Base-by-base conservation (phyloP, 2,329 filamentous ascomycete species). In the Ophiocordyceps camponoti-floridani region DNA sequence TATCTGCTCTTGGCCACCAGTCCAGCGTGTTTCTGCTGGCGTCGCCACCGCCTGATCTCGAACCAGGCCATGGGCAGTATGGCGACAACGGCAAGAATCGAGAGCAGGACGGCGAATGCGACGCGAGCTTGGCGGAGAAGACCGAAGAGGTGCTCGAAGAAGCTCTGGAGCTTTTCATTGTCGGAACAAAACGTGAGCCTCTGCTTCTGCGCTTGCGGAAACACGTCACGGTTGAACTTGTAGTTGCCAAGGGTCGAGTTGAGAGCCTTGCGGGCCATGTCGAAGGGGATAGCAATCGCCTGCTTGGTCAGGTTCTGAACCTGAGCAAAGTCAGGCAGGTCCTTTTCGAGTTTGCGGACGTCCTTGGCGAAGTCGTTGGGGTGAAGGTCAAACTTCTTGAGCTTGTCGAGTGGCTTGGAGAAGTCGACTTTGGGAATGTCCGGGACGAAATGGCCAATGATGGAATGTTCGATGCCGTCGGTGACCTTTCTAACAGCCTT, bases 181-280 rank as follows among this genome's bases (percentile, higher is more conserved):
- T 86, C 77, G 40, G 85, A 85, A 67, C 91, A 98, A 65, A 98
- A 96, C 1, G 73, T 80, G 44, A 98, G 69, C 35, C 77, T 67
- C 60, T 93, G 73, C 65, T 94, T 94, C 53, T 80, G 66, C 1
- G 91, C 87, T 3, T 94, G 72, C 0, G 88, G 86, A 53, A 98
- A 89, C 10, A 82, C 62, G 12, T 75, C 74, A 14, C 78, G 72
- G 57, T 95, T 77, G 58, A 96, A 94, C 30, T 69, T 72, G 68
- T 87, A 96, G 49, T 67, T 72, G 43, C 77, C 73, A 54, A 91
- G 73, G 31, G 72, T 78, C 13, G 78, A 64, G 51, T 86, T 82
- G 54, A 98, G 73, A 42, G 82, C 66, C 49, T 69, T 65, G 53
- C 83, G 84, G 54, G 95, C 76, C 48, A 85, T 67, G 53, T 89